phyloP scores from a whole-genome alignment of 805 yeast species.

The Middelhovenomyces tepae region DNA sequence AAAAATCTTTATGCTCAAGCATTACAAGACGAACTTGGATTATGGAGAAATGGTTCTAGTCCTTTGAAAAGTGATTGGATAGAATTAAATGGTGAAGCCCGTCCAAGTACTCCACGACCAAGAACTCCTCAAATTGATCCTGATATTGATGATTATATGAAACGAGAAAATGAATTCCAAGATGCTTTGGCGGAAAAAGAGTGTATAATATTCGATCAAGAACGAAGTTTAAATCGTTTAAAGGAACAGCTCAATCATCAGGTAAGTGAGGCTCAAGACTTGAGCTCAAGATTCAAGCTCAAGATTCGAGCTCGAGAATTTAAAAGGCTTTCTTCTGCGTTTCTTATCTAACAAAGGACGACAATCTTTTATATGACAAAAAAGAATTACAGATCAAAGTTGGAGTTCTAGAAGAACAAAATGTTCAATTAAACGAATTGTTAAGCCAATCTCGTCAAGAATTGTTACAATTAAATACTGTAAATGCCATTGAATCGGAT shows the following conservation, averaged over 20 bases:
- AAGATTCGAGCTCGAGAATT: constrained; percentile 9
- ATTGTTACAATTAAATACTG: constrained; percentile 5
- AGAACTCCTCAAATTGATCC: constrained; percentile 4
- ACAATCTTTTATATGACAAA: constrained; percentile 16
- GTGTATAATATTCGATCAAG: constrained; percentile 13
- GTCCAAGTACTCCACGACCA: constrained; percentile 4
- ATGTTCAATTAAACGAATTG: constrained; percentile 8
- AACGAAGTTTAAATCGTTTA: too few species aligned
- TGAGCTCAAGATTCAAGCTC: constrained; percentile 4
- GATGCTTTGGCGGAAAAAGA: constrained; percentile 25
- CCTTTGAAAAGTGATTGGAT: constrained; percentile 24
- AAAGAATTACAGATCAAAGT: constrained; percentile 17
- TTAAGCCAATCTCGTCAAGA: constrained; percentile 13
- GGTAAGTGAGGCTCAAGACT: background rate
- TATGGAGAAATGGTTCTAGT: constrained; percentile 30
- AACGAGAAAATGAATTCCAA: constrained; percentile 26
- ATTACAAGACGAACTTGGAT: constrained; percentile 34
- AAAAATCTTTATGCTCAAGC: constrained; percentile 27
- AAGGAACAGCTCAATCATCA: constrained; percentile 9
- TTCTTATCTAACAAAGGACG: constrained; percentile 10
- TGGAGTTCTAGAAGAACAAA: constrained; percentile 14
- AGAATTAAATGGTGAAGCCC: constrained; percentile 4
- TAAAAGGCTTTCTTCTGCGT: too few species aligned
- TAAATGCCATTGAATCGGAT: constrained; percentile 5
- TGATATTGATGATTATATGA: constrained; percentile 17